phyloP scores from a whole-genome alignment of 257 asterid genomes.

The Cordia subcordata region DNA sequence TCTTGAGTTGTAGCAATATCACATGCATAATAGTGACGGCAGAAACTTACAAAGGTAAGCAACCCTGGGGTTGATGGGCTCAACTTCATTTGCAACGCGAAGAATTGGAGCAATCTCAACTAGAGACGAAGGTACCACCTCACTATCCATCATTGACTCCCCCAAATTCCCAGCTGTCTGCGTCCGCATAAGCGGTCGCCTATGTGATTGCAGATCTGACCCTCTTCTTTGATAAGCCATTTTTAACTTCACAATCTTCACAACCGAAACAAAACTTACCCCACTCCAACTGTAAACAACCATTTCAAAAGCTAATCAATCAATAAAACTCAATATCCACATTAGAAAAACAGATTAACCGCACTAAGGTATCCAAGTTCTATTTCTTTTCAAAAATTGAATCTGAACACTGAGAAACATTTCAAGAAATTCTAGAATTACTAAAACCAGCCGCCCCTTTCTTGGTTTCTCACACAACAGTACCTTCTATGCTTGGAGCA shows the following conservation, averaged over 20 bases:
- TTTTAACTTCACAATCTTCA: constrained; percentile 33
- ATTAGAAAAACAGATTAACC: too few relatives aligned
- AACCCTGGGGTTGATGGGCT: constrained; percentile 81
- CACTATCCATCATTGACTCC: constrained; percentile 98
- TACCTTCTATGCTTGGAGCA: too few relatives aligned
- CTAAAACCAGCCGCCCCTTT: too few relatives aligned
- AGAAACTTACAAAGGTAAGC: constrained; percentile 86
- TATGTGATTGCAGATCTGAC: constrained; percentile 63
- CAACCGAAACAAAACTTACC: constrained; percentile 7
- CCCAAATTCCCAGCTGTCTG: constrained; percentile 92
- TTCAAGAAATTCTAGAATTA: too few relatives aligned
- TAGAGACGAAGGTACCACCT: constrained; percentile 91
- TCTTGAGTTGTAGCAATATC: background rate
- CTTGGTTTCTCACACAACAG: too few relatives aligned
- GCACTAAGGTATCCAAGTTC: too few relatives aligned
- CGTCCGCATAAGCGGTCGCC: constrained; percentile 76
- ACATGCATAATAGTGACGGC: background rate
- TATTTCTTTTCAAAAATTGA: too few relatives aligned
- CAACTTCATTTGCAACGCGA: constrained; percentile 98
- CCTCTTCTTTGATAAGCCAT: constrained; percentile 94
- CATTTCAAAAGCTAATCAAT: constrained; percentile 2
- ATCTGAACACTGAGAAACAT: background rate
- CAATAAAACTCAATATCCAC: background rate
- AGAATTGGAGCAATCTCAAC: constrained; percentile 96
- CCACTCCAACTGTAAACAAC: constrained; percentile 26